A percentile compares a stretch with the other conserved stretches of the same genome.
Conservation (phyloP, 106 monocot genomes). For the Allium fistulosum region DNA sequence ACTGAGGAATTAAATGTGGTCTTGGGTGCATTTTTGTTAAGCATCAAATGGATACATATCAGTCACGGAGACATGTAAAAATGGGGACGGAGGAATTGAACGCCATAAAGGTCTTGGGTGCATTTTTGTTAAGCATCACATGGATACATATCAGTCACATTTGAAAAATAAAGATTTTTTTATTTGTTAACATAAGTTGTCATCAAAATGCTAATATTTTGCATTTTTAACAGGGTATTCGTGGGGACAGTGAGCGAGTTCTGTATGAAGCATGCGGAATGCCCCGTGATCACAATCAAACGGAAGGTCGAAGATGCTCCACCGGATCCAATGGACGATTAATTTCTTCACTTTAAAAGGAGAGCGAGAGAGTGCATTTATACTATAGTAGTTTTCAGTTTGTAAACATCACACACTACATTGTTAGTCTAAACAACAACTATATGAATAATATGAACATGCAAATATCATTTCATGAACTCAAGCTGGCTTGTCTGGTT, state of each 20-base stretch:
- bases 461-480: neutral
- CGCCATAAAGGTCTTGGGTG: too few relatives aligned
- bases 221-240: slow-evolving; percentile 54
- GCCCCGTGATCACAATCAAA: slow-evolving; percentile 83
- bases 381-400: neutral
- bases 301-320: slow-evolving; percentile 67
- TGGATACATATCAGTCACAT: too few relatives aligned
- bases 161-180: too few relatives aligned
- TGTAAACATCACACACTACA: neutral
- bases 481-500: neutral
- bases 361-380: neutral
- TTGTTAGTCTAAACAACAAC: neutral
- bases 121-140: too few relatives aligned
- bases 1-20: too few relatives aligned
- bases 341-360: neutral
- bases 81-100: too few relatives aligned
- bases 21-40: too few relatives aligned
- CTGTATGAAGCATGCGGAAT: slow-evolving; percentile 92
- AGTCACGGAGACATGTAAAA: too few relatives aligned
- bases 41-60: too few relatives aligned
- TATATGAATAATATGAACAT: too few relatives aligned
- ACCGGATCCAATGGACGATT: slow-evolving; percentile 78
- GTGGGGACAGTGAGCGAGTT: slow-evolving; percentile 94
- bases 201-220: neutral
- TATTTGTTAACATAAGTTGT: too few relatives aligned